Base-by-base conservation (phyloP, 2,329 filamentous ascomycete genomes). In the Claviceps capensis region DNA sequence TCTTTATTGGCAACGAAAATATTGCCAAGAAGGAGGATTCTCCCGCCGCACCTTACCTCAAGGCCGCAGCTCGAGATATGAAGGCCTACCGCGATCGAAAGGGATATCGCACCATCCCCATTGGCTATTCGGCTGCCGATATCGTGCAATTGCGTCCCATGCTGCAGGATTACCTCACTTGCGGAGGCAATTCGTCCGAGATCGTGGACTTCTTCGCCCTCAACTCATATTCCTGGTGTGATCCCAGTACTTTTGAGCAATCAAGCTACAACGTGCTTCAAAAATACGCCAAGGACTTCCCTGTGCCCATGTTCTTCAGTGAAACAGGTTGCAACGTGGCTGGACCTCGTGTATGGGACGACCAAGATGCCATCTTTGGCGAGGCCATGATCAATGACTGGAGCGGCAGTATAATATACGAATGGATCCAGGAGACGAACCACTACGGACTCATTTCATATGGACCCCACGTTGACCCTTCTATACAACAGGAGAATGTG, bases 1-100 rank as follows among this genome's bases (percentile, higher is more conserved):
- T 93, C 66, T 91, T 94, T 61, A 77, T 95, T 54, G 90, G 88
- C 57, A 95, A 95, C 63, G 89, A 95, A 66, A 85, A 93, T 54
- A 81, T 95, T 60, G 85, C 83, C 42, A 72, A 70, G 46, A 69
- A 70, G 54, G 73, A 74, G 56, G 74, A 80, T 61, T 81, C 78
- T 41, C 62, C 69, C 26, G 84, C 85, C 36, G 88, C 88, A 8
- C 87, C 88, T 2, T 95, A 83, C 64, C 81, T 94, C 69, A 89
- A 94, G 67, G 84, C 88, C 48, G 86, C 88, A 30, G 78, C 82
- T 46, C 80, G 85, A 55, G 88, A 95, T 65, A 75, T 94, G 72
- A 94, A 94, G 71, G 80, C 82, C 6, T 89, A 95, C 69, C 78
- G 87, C 53, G 77, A 86, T 61, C 70, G 72, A 50, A 86, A 89